Evolutionary conservation across 306 rosid species (phyloP).

Genomic region (Canavalia gladiata): DNA sequence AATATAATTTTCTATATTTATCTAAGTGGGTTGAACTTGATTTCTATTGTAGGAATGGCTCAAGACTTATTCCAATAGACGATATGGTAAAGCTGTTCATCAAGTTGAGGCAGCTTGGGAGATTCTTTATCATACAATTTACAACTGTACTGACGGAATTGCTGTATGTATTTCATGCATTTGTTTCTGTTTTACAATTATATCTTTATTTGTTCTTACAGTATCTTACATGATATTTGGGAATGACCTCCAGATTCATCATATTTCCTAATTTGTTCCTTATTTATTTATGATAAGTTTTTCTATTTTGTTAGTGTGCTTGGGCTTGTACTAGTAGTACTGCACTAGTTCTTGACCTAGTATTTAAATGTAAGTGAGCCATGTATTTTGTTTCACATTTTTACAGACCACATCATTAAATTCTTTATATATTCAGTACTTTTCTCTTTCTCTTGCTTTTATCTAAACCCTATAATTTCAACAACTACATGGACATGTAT

Average conservation of each 20-base stretch:
- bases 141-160: conserved; percentile 88
- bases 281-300: conserved; percentile 1
- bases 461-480: background rate
- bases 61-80: conserved; percentile 74
- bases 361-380: background rate
- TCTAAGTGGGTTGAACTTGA: conserved; percentile 31
- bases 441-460: background rate
- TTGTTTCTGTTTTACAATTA: conserved; percentile 10
- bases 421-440: background rate
- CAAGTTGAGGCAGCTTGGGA: conserved; percentile 89
- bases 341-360: background rate
- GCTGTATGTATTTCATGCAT: conserved; percentile 67
- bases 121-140: conserved; percentile 87
- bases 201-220: conserved; percentile 17
- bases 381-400: background rate
- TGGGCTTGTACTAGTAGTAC: background rate
- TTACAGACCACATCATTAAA: background rate
- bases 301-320: background rate
- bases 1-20: conserved; percentile 16
- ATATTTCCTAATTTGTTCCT: background rate
- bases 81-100: conserved; percentile 80
- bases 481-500: background rate
- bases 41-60: conserved; percentile 77
- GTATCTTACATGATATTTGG: background rate
- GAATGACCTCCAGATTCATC: background rate